Evolutionary conservation across 495 filamentous ascomycete species (phyloP).

Genomic region (Sordaria brevicollis): DNA sequence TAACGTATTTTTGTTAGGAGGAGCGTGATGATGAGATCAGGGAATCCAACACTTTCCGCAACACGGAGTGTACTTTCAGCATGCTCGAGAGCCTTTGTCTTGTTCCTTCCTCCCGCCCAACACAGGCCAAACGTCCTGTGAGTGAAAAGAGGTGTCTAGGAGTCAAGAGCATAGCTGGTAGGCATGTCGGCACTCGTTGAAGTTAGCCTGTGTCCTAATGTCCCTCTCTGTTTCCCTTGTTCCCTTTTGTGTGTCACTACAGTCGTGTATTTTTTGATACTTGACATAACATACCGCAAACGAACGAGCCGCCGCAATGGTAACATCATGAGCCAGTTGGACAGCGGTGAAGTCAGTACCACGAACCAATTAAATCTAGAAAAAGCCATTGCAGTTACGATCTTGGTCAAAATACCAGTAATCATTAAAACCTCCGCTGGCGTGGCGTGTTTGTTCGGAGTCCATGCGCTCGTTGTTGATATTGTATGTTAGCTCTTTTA

Average conservation of each 20-base stretch:
- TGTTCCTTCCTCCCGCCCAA: neutral
- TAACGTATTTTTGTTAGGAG: neutral
- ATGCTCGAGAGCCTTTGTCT: neutral
- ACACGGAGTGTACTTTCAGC: neutral
- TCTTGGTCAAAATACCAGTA: no score
- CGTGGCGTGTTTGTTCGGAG: no score
- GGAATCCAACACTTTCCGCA: neutral
- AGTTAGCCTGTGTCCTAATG: neutral
- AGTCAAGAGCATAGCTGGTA: neutral
- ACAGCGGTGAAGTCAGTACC: neutral
- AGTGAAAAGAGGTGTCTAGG: neutral
- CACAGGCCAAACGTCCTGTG: neutral
- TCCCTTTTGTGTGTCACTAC: neutral
- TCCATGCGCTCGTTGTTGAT: no score
- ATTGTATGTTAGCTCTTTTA: no score
- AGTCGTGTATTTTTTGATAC: neutral
- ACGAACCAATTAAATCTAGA: neutral
- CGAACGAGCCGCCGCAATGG: neutral
- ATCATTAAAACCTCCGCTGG: no score
- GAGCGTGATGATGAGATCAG: neutral
- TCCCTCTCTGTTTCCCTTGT: neutral
- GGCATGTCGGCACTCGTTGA: neutral
- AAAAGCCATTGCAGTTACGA: no score
- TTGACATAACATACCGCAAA: neutral
- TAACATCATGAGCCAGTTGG: neutral